Percentiles rank a stretch among this genome's conserved stretches.
phyloP scores from a whole-genome alignment of 2,329 filamentous ascomycete species.

The Endocalyx cinctus region DNA sequence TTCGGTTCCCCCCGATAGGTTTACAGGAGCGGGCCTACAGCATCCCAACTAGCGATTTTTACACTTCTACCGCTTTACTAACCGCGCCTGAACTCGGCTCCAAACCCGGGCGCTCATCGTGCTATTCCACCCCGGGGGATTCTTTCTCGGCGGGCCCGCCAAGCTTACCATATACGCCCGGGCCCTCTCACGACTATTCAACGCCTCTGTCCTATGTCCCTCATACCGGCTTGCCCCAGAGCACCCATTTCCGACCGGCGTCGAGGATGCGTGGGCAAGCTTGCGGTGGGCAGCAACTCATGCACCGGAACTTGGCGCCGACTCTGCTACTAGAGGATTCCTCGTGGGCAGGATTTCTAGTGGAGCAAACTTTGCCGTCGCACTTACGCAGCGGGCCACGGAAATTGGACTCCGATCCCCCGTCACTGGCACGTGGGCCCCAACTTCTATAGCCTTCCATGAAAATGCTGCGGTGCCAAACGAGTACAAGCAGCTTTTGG shows the following conservation, averaged over 20 bases:
- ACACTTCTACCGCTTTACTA: background rate
- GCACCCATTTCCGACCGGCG: background rate
- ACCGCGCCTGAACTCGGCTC: background rate
- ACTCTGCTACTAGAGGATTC: too few relatives aligned
- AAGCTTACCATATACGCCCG: constrained; percentile 2
- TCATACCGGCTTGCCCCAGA: constrained; percentile 2
- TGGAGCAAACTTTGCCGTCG: background rate
- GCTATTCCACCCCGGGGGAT: constrained; percentile 1
- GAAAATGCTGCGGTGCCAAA: constrained; percentile 1
- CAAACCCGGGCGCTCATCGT: constrained; percentile 1
- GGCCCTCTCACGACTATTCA: too few relatives aligned
- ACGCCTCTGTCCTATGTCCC: constrained; percentile 2
- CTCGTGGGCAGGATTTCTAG: background rate
- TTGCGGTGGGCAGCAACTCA: background rate
- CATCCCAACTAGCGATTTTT: background rate
- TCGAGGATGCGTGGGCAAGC: background rate
- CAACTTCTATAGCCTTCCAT: constrained; percentile 3
- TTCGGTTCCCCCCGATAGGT: background rate
- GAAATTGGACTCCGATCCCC: background rate
- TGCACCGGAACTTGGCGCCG: too few relatives aligned
- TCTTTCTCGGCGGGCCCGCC: constrained; percentile 3
- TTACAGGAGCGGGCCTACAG: constrained; percentile 1
- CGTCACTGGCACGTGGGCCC: constrained; percentile 2
- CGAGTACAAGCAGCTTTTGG: background rate
- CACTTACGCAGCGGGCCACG: background rate